These are phyloP conservation scores for Ormosia semicastrata DNA, from an alignment of 306 rosid genomes.

Conservation along the genomic window DNA sequence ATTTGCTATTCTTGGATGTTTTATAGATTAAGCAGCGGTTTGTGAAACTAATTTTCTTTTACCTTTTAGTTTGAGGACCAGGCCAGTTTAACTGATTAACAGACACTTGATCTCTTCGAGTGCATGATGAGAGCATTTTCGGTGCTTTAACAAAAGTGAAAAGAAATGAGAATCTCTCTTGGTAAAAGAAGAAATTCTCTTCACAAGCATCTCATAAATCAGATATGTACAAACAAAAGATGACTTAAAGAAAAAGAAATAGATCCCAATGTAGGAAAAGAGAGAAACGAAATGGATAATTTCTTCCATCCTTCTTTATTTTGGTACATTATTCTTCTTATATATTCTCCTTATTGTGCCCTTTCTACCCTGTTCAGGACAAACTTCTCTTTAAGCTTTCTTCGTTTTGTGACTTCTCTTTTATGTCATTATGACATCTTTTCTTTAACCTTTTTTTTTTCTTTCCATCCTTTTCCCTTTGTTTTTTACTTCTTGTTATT, in stretches of 20 bases:
- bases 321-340: not conserved
- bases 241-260: conserved; percentile 17
- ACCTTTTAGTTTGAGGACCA: not conserved
- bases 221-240: conserved; percentile 27
- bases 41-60: not conserved
- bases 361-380: conserved; percentile 2
- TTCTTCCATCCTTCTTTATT: not conserved
- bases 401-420: not conserved
- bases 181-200: conserved; percentile 13
- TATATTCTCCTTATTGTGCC: not conserved
- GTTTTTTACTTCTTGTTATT: not conserved
- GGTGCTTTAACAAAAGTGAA: conserved; percentile 32
- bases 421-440: not conserved
- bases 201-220: conserved; percentile 31
- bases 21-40: not conserved
- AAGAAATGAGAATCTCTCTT: not conserved
- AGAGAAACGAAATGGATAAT: conserved; percentile 9
- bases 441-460: not conserved
- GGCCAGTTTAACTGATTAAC: not conserved
- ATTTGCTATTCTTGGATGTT: not conserved
- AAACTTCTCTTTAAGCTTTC: conserved; percentile 31
- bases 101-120: not conserved
- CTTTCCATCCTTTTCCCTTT: not conserved
- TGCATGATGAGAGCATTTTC: not conserved
- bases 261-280: conserved; percentile 1